These are phyloP conservation scores for Wickerhamomyces silvicola DNA, from an alignment of 805 yeast species.

Conservation along the genomic window DNA sequence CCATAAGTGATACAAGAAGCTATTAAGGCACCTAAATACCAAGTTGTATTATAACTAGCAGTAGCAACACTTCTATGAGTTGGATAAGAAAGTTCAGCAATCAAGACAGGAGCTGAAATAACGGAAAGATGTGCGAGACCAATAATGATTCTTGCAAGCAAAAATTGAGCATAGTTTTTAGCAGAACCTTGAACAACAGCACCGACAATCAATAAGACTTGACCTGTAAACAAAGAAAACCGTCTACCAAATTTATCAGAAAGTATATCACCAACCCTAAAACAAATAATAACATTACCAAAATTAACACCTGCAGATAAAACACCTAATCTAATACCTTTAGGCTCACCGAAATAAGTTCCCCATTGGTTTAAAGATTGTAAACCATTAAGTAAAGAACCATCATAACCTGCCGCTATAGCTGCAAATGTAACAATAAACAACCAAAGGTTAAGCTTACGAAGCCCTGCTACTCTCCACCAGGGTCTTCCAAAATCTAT, in stretches of 20 bases:
- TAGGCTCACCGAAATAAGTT: background rate
- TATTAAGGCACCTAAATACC: conserved; percentile 43
- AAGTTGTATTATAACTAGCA: conserved; percentile 38
- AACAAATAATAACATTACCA: too few relatives aligned
- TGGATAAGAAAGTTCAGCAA: conserved; percentile 46
- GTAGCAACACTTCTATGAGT: conserved; percentile 32
- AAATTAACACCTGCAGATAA: too few relatives aligned
- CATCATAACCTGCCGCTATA: background rate
- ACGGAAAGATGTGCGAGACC: background rate
- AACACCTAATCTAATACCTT: too few relatives aligned
- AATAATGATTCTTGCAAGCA: background rate
- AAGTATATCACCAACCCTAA: too few relatives aligned
- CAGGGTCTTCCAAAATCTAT: conserved; percentile 2
- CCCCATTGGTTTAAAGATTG: background rate
- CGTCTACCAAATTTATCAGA: too few relatives aligned
- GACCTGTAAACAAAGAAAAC: too few relatives aligned
- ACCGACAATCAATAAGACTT: background rate
- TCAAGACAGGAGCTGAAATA: conserved; percentile 15
- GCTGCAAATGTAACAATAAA: background rate
- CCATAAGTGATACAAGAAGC: conserved; percentile 45
- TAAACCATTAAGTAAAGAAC: conserved; percentile 1
- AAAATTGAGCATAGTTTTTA: conserved; percentile 1
- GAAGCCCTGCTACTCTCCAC: conserved; percentile 1
- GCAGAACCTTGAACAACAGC: conserved; percentile 1
- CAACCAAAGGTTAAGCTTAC: background rate